Conservation (phyloP, 192 early-diverging fungal genomes). For the Coemansia sp. region DNA sequence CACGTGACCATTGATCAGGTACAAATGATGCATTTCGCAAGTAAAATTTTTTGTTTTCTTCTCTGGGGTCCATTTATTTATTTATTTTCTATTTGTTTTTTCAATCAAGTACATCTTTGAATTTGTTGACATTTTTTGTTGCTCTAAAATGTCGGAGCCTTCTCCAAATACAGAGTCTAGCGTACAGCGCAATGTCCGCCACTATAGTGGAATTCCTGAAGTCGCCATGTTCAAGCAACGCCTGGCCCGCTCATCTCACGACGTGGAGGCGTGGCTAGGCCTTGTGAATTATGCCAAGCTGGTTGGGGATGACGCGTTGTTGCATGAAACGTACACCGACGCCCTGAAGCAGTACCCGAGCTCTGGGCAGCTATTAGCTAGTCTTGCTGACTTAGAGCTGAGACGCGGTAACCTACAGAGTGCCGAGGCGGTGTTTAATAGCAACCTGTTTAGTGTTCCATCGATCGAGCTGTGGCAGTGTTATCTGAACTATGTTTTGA, state of each 20-base stretch:
- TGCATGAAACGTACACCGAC: slow-evolving; percentile 69
- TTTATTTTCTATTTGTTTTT: neutral
- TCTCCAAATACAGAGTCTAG: slow-evolving; percentile 7
- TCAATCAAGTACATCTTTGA: neutral
- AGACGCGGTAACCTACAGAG: slow-evolving; percentile 71
- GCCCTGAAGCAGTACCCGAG: slow-evolving; percentile 81
- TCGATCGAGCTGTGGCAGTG: slow-evolving; percentile 88
- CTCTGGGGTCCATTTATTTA: neutral
- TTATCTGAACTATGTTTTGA: slow-evolving; percentile 87
- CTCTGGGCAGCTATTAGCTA: slow-evolving; percentile 79
- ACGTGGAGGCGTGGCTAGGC: slow-evolving; percentile 70
- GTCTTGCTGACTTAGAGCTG: slow-evolving; percentile 83
- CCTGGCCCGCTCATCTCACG: slow-evolving; percentile 58
- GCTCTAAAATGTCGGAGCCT: slow-evolving; percentile 25
- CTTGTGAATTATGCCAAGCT: slow-evolving; percentile 66
- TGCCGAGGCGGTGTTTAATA: slow-evolving; percentile 84
- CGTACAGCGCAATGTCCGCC: slow-evolving; percentile 5
- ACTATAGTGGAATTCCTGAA: slow-evolving; percentile 37
- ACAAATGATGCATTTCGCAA: neutral
- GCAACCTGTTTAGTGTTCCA: slow-evolving; percentile 78
- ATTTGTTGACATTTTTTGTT: slow-evolving; percentile 9
- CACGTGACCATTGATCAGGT: neutral
- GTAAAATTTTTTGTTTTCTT: neutral
- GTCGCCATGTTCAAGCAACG: slow-evolving; percentile 61
- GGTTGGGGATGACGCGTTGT: slow-evolving; percentile 60